Evolutionary conservation across 2,329 filamentous ascomycete genomes (phyloP).

Genomic region (Trichoderma pleuroti): DNA sequence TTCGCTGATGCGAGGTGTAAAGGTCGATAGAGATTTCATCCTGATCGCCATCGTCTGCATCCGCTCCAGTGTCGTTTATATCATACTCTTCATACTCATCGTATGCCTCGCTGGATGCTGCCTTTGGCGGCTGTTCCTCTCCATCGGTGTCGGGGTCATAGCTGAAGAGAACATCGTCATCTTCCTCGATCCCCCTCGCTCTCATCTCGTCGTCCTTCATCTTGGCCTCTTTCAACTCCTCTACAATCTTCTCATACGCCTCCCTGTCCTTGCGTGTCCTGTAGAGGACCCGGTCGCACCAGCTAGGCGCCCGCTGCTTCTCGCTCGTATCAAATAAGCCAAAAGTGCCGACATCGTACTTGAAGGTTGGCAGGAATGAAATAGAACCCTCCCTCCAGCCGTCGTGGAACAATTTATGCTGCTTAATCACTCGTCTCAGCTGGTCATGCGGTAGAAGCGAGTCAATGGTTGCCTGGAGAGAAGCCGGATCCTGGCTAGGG

Average conservation of each 20-base stretch:
- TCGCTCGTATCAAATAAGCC: constrained; percentile 93
- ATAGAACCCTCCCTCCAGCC: constrained; percentile 90
- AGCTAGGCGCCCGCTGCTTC: constrained; percentile 87
- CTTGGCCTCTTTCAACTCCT: constrained; percentile 63
- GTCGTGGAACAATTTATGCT: constrained; percentile 79
- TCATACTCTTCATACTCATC: constrained; percentile 54
- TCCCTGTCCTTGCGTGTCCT: constrained; percentile 69
- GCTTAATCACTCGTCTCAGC: constrained; percentile 67
- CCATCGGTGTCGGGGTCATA: constrained; percentile 80
- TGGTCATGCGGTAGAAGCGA: constrained; percentile 90
- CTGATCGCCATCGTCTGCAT: constrained; percentile 56
- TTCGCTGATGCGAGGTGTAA: constrained; percentile 84
- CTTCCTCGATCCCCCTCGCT: constrained; percentile 69
- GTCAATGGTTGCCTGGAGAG: constrained; percentile 81
- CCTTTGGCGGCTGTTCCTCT: constrained; percentile 37
- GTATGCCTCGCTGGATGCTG: constrained; percentile 47
- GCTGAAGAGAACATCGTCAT: constrained; percentile 85
- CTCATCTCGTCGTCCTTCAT: constrained; percentile 83
- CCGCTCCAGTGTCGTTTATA: constrained; percentile 43
- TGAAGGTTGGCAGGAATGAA: constrained; percentile 89
- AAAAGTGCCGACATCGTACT: constrained; percentile 93
- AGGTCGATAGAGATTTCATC: constrained; percentile 57
- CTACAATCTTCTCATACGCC: constrained; percentile 59
- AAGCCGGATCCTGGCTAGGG: constrained; percentile 73
- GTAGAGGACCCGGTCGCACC: constrained; percentile 93